A percentile compares a stretch with the other conserved stretches of the same genome.
These are phyloP conservation scores for Udeniomyces megalosporus DNA, from an alignment of 768 basidiomycete species.

Conservation along the genomic window DNA sequence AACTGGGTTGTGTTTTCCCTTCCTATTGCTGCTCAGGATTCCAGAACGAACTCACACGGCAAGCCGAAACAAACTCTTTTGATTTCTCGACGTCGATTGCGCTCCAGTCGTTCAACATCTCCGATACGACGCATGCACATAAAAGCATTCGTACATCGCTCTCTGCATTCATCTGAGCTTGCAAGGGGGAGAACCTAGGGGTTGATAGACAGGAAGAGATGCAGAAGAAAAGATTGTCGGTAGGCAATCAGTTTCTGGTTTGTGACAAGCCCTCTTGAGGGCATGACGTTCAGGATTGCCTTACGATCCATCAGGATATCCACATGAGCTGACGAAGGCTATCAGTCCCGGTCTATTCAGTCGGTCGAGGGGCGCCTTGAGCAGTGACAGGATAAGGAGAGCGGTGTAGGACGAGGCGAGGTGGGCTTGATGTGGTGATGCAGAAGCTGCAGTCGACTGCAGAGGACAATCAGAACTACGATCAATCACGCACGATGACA, in stretches of 20 bases:
- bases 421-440: constrained; percentile 53
- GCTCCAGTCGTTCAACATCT: constrained; percentile 64
- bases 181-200: constrained; percentile 10
- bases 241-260: too few species aligned
- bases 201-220: neutral
- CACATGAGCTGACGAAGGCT: constrained; percentile 52
- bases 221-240: neutral
- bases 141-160: constrained; percentile 70
- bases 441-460: neutral
- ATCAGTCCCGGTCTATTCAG: constrained; percentile 56
- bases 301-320: constrained; percentile 69
- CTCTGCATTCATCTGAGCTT: constrained; percentile 27
- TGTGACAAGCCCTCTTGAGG: too few species aligned
- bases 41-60: constrained; percentile 53
- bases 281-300: constrained; percentile 15
- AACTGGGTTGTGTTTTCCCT: too few species aligned
- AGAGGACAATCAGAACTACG: neutral
- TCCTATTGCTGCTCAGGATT: too few species aligned
- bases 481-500: neutral
- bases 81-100: constrained; percentile 49
- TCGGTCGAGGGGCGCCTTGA: constrained; percentile 64
- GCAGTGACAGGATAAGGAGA: constrained; percentile 59
- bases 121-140: constrained; percentile 69
- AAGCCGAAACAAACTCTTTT: constrained; percentile 47
- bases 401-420: constrained; percentile 91